A percentile compares a stretch with the other conserved stretches of the same genome.
Evolutionary conservation across 176 grass and related monocot species (phyloP).

Genomic region (sorghum (Sorghum bicolor)): Sorghum_bicolor_NCBIv3 NC_012875.2:52662001-52662500

Average conservation of each 20-base stretch:
- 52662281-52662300: neutral
- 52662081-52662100: neutral
- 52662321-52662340: too few relatives aligned
- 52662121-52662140: neutral
- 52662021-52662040: neutral
- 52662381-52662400: neutral
- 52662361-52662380: neutral
- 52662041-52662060: neutral
- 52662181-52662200: neutral
- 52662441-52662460: neutral
- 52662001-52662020: neutral
- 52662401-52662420: slow-evolving; percentile 4
- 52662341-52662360: neutral
- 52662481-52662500: neutral
- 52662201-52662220: neutral
- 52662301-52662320: neutral
- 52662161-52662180: neutral
- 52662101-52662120: neutral
- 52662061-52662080: neutral
- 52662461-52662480: neutral
- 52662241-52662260: too few relatives aligned
- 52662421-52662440: neutral
- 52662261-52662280: neutral
- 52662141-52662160: neutral
- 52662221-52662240: neutral